These are phyloP conservation scores for Panicum hallii DNA, from an alignment of 202 grass and related monocot species.

Conservation along the genomic window DNA sequence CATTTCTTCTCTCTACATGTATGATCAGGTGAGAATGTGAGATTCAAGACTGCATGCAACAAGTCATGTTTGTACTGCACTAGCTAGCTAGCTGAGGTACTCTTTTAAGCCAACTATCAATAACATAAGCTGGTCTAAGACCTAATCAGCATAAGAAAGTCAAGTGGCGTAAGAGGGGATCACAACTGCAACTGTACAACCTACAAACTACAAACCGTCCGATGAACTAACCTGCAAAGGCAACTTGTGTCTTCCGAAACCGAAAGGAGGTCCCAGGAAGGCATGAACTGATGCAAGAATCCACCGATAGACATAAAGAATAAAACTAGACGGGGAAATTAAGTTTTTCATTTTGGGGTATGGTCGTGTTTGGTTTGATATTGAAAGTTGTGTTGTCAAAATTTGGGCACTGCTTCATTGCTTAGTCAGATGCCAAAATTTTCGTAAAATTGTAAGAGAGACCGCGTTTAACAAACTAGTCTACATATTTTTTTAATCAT, in stretches of 20 bases:
- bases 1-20: not conserved
- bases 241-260: not conserved
- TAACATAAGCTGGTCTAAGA: conserved; percentile 9
- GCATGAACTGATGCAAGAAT: not conserved
- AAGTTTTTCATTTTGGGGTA: not conserved
- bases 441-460: not conserved
- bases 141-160: conserved; percentile 34
- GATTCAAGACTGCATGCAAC: not conserved
- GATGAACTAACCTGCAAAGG: conserved; percentile 2
- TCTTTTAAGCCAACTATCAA: conserved; percentile 8
- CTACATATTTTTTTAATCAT: too few relatives aligned
- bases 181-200: not conserved
- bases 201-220: not conserved
- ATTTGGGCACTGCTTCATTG: not conserved
- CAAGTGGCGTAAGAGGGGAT: not conserved
- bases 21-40: not conserved
- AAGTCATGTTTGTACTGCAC: conserved; percentile 4
- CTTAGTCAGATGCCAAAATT: not conserved
- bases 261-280: not conserved
- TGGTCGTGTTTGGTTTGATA: not conserved
- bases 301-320: not conserved
- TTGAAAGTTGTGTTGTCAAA: not conserved
- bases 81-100: not conserved
- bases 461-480: not conserved
- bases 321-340: not conserved